These are phyloP conservation scores for Fusarium siculi DNA, from an alignment of 2,329 filamentous ascomycete species.

Conservation along the genomic window DNA sequence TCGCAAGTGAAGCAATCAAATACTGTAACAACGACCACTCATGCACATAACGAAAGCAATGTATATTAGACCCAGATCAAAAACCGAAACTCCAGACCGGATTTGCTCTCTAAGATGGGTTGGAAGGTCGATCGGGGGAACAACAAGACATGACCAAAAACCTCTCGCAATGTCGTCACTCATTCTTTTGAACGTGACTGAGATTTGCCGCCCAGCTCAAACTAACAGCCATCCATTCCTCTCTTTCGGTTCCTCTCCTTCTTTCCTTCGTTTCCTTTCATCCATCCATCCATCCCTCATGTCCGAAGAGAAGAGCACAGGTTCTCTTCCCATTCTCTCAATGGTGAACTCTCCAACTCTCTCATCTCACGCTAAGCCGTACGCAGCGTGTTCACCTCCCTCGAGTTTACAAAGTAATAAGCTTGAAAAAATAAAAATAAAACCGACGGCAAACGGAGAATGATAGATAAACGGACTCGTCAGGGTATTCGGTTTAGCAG, in stretches of 20 bases:
- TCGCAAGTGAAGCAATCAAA: slow-evolving; percentile 16
- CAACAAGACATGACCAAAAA: slow-evolving; percentile 44
- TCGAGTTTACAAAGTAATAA: slow-evolving; percentile 41
- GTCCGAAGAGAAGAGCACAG: neutral
- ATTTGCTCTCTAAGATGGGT: slow-evolving; percentile 53
- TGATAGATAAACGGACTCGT: slow-evolving; percentile 32
- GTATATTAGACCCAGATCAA: slow-evolving; percentile 58
- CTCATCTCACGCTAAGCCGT: slow-evolving; percentile 22
- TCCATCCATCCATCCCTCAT: slow-evolving; percentile 13
- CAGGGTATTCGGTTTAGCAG: slow-evolving; percentile 65
- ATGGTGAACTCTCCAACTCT: slow-evolving; percentile 33
- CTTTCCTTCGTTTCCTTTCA: slow-evolving; percentile 22
- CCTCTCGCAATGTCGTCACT: slow-evolving; percentile 36
- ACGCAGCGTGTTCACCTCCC: slow-evolving; percentile 20
- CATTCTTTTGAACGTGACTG: slow-evolving; percentile 33
- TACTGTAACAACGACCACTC: slow-evolving; percentile 18
- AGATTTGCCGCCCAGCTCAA: slow-evolving; percentile 35
- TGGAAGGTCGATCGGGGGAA: slow-evolving; percentile 40
- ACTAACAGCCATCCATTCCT: slow-evolving; percentile 27
- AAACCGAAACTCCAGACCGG: slow-evolving; percentile 61
- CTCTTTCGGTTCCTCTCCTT: slow-evolving; percentile 22
- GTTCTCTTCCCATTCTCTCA: slow-evolving; percentile 22
- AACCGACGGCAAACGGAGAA: slow-evolving; percentile 37
- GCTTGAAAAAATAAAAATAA: slow-evolving; percentile 40
- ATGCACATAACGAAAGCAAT: slow-evolving; percentile 44